Base-by-base conservation (phyloP, 2,329 filamentous ascomycete species). In the Nothopassalora personata region DNA sequence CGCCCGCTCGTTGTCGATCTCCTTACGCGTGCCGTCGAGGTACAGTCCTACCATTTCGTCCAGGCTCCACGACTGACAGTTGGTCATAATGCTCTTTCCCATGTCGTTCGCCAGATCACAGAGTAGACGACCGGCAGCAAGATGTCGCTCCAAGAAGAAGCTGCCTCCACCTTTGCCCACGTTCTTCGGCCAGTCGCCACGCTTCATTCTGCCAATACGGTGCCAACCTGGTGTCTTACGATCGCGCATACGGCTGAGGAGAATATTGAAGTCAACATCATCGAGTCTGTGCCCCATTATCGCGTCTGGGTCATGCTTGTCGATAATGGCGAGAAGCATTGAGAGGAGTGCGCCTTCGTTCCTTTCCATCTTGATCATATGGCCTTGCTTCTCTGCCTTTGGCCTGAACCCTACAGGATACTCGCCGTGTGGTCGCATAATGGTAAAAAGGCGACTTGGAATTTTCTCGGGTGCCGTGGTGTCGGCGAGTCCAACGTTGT, bases 21-120 rank as follows among this genome's bases (percentile, higher is more conserved):
- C 94, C 57, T 87, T 85, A 46, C 94, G 88, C 58, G 85, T 84
- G 28, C 84, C 84, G 33, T 86, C 82, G 5, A 99, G 86, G 66
- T 97, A 96, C 15, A 97, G 82, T 64, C 87, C 90, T 73, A 91
- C 96, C 92, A 99, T 99, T 74, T 99, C 94, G 1, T 93, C 95
- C 74, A 99, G 81, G 73, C 89, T 96, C 94, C 94, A 99, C 3
- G 92, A 96, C 74, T 97, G 93, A 74, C 94, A 99, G 77, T 96
- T 96, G 68, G 84, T 87, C 93, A 97, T 97, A 65, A 91, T 84
- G 10, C 93, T 97, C 79, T 97, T 97, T 74, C 94, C 94, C 70
- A 95, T 90, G 67, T 99, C 94, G 72, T 99, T 99, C 59, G 88
- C 91, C 60, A 97, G 80, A 77, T 99, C 94, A 73, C 94, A 97